Percentiles rank a stretch among this genome's conserved stretches.
phyloP scores from a whole-genome alignment of 148 eudicot species.

The Amaranthus cruentus region DNA sequence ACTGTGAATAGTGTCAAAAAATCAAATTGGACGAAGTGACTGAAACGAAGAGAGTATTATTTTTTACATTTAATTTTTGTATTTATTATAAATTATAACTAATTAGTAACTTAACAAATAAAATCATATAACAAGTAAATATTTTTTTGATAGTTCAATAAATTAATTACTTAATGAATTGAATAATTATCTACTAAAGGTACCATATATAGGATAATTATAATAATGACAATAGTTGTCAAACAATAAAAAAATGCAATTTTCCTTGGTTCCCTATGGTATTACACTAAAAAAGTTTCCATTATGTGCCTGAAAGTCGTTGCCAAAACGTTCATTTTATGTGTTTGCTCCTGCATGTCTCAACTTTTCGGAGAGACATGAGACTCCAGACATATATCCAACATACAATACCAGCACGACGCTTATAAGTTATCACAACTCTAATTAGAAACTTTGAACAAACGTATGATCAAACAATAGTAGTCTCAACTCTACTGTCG shows the following conservation, averaged over 20 bases:
- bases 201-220: too few species aligned
- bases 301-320: constrained; percentile 46
- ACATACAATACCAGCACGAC: constrained; percentile 44
- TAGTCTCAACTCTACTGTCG: constrained; percentile 24
- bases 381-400: constrained; percentile 67
- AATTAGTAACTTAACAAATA: too few species aligned
- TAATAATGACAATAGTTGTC: too few species aligned
- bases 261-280: not conserved
- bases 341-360: constrained; percentile 62
- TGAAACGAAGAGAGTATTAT: too few species aligned
- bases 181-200: too few species aligned
- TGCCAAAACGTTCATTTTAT: constrained; percentile 43
- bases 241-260: not conserved
- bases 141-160: not conserved
- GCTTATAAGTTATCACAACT: constrained; percentile 10
- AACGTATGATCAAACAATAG: constrained; percentile 26
- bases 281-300: constrained; percentile 32
- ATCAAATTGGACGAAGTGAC: too few species aligned
- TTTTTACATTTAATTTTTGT: too few species aligned
- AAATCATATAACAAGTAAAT: too few species aligned
- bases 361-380: constrained; percentile 56
- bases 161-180: not conserved
- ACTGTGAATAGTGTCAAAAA: too few species aligned
- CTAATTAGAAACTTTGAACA: constrained; percentile 35
- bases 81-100: too few species aligned